Evolutionary conservation across 1,139 yeast genomes (phyloP).

Genomic region (Suhomyces yuchorum): DNA sequence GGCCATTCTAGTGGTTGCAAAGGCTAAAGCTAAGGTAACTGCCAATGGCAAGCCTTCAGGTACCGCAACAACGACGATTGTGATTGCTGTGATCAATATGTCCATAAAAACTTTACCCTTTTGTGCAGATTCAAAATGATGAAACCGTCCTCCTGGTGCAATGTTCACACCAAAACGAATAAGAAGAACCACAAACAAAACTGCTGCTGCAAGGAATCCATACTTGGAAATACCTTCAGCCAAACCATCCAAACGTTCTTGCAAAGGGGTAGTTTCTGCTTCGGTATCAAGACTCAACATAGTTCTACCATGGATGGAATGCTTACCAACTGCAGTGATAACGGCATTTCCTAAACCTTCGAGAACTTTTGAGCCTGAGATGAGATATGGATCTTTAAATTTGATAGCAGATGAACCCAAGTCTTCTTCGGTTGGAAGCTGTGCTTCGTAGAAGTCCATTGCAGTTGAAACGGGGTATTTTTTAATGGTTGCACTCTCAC

Average conservation of each 20-base stretch:
- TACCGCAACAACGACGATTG: slow-evolving; percentile 94
- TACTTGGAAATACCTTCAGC: slow-evolving; percentile 94
- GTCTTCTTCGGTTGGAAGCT: slow-evolving; percentile 44
- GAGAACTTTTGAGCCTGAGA: slow-evolving; percentile 86
- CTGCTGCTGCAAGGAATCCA: slow-evolving; percentile 81
- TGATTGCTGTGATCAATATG: slow-evolving; percentile 86
- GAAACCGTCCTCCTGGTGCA: slow-evolving; percentile 51
- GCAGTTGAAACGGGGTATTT: slow-evolving; percentile 63
- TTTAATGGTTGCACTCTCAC: slow-evolving; percentile 82
- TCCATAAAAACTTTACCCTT: slow-evolving; percentile 85
- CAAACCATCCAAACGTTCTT: slow-evolving; percentile 72
- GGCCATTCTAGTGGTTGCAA: slow-evolving; percentile 98
- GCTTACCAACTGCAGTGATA: slow-evolving; percentile 86
- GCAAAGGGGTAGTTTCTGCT: slow-evolving; percentile 86
- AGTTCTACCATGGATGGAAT: slow-evolving; percentile 90
- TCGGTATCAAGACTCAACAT: slow-evolving; percentile 77
- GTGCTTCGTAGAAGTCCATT: slow-evolving; percentile 30
- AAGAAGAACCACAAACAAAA: slow-evolving; percentile 77
- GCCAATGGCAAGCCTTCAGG: slow-evolving; percentile 98
- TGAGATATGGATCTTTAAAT: slow-evolving; percentile 74
- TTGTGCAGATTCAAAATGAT: slow-evolving; percentile 57
- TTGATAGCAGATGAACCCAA: slow-evolving; percentile 48
- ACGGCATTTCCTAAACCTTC: slow-evolving; percentile 86
- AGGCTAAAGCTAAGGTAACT: slow-evolving; percentile 92
- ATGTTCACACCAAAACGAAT: slow-evolving; percentile 73